phyloP scores from a whole-genome alignment of 768 basidiomycete species.

The Rhodotorula paludigena region DNA sequence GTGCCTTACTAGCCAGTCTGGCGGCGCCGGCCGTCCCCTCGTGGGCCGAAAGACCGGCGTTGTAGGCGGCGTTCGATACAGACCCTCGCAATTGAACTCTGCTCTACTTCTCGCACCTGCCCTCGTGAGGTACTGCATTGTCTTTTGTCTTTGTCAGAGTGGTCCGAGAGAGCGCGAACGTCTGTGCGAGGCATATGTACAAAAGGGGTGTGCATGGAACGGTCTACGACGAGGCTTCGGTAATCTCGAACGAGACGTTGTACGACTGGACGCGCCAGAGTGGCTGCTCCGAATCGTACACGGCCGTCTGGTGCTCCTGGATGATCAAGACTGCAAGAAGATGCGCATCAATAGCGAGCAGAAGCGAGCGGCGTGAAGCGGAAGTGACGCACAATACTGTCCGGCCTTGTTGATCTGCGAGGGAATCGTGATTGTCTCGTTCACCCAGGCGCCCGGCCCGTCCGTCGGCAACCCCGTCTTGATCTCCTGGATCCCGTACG shows the following conservation, averaged over 20 bases:
- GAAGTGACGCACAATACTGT: not conserved
- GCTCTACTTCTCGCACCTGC: too few relatives aligned
- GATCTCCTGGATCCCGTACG: not conserved
- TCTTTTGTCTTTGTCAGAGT: too few relatives aligned
- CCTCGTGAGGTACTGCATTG: too few relatives aligned
- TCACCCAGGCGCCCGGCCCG: conserved; percentile 7
- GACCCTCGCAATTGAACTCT: not conserved
- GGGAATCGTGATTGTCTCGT: not conserved
- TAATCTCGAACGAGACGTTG: not conserved
- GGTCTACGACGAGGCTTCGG: not conserved
- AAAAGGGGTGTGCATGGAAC: not conserved
- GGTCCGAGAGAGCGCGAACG: too few relatives aligned
- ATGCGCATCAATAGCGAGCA: not conserved
- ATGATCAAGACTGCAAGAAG: not conserved
- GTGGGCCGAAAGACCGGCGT: not conserved
- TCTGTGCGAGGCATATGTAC: not conserved
- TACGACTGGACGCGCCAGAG: not conserved
- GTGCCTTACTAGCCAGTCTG: conserved; percentile 9
- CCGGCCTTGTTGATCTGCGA: not conserved
- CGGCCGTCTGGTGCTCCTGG: not conserved
- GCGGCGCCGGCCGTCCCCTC: not conserved
- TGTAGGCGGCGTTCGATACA: conserved; percentile 12
- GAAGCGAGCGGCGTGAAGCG: too few relatives aligned
- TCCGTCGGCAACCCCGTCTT: not conserved
- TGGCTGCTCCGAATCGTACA: not conserved